phyloP scores from a whole-genome alignment of 768 basidiomycete genomes.

The Astraeus odoratus region DNA sequence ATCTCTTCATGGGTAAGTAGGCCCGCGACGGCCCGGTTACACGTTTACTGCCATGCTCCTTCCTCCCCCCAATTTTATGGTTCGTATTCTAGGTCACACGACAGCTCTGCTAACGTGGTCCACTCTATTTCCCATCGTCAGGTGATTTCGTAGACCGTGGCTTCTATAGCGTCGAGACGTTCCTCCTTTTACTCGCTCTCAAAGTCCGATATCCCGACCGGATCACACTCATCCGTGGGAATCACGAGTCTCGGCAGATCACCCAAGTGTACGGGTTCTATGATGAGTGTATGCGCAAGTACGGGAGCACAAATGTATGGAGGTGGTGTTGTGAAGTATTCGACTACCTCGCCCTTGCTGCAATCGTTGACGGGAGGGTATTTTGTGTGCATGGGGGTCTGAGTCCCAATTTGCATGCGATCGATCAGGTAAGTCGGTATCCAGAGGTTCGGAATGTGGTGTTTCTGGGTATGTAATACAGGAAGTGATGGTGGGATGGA shows the following conservation, averaged over 20 bases:
- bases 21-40: conserved; percentile 3
- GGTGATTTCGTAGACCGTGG: conserved; percentile 98
- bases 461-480: not conserved
- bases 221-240: conserved; percentile 93
- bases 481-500: not conserved
- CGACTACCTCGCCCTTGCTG: conserved; percentile 90
- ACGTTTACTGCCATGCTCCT: conserved; percentile 3
- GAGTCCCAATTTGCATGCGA: conserved; percentile 77
- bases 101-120: not conserved
- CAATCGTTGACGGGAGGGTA: conserved; percentile 94
- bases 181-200: conserved; percentile 87
- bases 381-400: conserved; percentile 97
- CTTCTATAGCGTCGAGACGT: conserved; percentile 95
- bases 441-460: conserved; percentile 7
- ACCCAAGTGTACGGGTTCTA: conserved; percentile 94
- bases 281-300: conserved; percentile 96
- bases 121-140: conserved; percentile 26
- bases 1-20: conserved; percentile 87
- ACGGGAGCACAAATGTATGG: conserved; percentile 92
- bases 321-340: conserved; percentile 98
- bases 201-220: conserved; percentile 97
- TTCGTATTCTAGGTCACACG: not conserved
- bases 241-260: conserved; percentile 96
- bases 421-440: conserved; percentile 71
- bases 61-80: conserved; percentile 6